These are phyloP conservation scores for Agrostemma githago DNA, from an alignment of 148 eudicot genomes.

Conservation along the genomic window DNA sequence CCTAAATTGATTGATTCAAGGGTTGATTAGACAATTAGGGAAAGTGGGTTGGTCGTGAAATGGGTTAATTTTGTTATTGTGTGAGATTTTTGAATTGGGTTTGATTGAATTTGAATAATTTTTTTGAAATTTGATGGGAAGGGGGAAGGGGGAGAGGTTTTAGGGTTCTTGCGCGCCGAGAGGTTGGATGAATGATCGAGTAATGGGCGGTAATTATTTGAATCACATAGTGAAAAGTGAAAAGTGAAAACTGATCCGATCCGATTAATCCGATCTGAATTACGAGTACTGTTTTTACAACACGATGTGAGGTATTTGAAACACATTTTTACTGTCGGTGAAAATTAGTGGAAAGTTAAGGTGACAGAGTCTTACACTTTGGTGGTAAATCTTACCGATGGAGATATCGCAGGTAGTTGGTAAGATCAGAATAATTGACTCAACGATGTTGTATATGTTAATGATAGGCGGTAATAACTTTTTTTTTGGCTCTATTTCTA, in stretches of 20 bases:
- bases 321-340: too few species aligned
- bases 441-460: too few species aligned
- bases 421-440: too few species aligned
- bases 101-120: neutral
- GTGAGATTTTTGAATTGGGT: neutral
- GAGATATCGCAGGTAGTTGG: too few species aligned
- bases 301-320: too few species aligned
- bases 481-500: too few species aligned
- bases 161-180: neutral
- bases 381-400: too few species aligned
- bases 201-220: slow-evolving; percentile 22
- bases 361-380: too few species aligned
- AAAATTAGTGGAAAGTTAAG: too few species aligned
- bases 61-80: slow-evolving; percentile 1
- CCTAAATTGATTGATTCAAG: neutral
- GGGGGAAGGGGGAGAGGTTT: neutral
- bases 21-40: neutral
- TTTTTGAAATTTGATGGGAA: neutral
- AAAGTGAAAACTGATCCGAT: neutral
- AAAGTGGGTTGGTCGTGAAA: neutral
- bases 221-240: neutral
- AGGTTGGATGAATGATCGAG: neutral
- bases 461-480: too few species aligned
- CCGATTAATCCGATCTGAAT: neutral
- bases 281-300: too few species aligned